Evolutionary conservation across 495 filamentous ascomycete genomes (phyloP).

Genomic region (Lentithecium fluviatile): DNA sequence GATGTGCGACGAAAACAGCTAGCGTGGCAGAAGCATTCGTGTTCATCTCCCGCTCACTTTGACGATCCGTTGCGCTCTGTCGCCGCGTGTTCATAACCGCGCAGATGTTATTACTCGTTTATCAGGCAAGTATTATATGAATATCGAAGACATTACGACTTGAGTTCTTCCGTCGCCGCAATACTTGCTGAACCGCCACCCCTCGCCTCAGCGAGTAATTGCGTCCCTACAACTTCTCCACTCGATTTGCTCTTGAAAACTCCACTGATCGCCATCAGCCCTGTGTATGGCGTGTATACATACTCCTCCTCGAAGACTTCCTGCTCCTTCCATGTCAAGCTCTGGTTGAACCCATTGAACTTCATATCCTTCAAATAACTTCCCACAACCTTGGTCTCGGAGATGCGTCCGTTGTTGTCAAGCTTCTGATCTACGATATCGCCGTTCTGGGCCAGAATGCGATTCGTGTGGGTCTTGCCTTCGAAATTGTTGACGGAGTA

Average conservation of each 20-base stretch:
- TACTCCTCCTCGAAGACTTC: slow-evolving; percentile 50
- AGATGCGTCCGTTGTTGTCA: slow-evolving; percentile 53
- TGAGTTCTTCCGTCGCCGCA: slow-evolving; percentile 18
- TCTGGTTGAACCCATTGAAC: slow-evolving; percentile 55
- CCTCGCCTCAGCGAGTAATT: slow-evolving; percentile 52
- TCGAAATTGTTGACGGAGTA: slow-evolving; percentile 58
- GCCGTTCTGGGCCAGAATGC: slow-evolving; percentile 55
- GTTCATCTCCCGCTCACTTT: no score
- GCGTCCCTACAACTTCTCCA: slow-evolving; percentile 50
- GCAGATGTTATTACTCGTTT: no score
- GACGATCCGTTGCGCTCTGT: no score
- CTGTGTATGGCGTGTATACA: slow-evolving; percentile 53
- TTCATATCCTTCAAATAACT: slow-evolving; percentile 52
- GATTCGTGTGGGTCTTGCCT: slow-evolving; percentile 56
- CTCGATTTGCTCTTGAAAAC: slow-evolving; percentile 49
- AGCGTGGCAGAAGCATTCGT: no score
- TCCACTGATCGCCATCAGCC: slow-evolving; percentile 48
- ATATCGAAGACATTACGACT: background rate
- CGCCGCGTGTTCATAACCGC: no score
- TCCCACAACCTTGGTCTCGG: slow-evolving; percentile 46
- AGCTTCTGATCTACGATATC: slow-evolving; percentile 53
- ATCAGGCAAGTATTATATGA: no score
- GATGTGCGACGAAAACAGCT: no score
- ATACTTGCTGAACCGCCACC: slow-evolving; percentile 54
- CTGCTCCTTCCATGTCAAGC: slow-evolving; percentile 46